Conservation (phyloP, 176 grass and related monocot genomes). For the maize (Zea mays) region DNA sequence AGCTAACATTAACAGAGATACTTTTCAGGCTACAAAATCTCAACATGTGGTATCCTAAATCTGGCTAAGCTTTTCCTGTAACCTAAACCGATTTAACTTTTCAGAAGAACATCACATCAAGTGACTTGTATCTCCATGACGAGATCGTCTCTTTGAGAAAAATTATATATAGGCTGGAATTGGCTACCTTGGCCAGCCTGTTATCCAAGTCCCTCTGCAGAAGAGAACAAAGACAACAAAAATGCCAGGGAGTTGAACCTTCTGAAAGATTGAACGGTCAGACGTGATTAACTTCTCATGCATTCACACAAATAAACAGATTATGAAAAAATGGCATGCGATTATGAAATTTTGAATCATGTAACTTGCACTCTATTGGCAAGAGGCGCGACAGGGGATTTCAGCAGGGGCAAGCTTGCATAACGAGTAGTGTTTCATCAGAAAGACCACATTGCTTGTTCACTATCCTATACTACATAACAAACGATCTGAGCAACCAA, state of each 20-base stretch:
- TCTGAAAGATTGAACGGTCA: not conserved
- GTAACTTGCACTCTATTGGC: not conserved
- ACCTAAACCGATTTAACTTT: constrained; percentile 52
- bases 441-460: constrained; percentile 16
- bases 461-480: not conserved
- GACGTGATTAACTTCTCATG: not conserved
- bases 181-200: constrained; percentile 28
- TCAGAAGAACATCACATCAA: constrained; percentile 40
- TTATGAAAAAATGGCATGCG: not conserved
- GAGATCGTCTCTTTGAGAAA: constrained; percentile 20
- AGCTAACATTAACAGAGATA: constrained; percentile 1
- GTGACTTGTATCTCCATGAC: constrained; percentile 23
- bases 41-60: constrained; percentile 46
- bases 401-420: not conserved
- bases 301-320: not conserved
- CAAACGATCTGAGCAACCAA: not conserved
- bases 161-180: constrained; percentile 23
- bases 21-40: constrained; percentile 27
- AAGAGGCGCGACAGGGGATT: constrained; percentile 9
- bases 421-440: constrained; percentile 11
- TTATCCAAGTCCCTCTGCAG: constrained; percentile 40
- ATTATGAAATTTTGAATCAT: not conserved
- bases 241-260: not conserved
- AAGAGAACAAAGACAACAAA: constrained; percentile 17
- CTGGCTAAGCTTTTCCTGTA: constrained; percentile 43